Conservation (phyloP, 495 filamentous ascomycete species). For the Podospora pseudoanserina region DNA sequence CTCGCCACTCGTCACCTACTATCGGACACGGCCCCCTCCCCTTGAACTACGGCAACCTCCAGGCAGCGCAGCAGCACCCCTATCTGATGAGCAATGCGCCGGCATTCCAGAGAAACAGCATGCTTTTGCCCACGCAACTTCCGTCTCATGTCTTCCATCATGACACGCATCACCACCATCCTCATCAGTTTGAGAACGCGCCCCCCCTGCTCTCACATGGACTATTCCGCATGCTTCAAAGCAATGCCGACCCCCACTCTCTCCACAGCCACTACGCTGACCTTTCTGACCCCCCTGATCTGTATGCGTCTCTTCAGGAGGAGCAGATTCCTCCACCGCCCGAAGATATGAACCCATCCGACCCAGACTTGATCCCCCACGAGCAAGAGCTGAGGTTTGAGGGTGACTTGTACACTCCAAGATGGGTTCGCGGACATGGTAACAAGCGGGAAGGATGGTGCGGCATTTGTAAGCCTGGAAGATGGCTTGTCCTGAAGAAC, state of each 20-base stretch:
- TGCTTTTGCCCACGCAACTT: slow-evolving; percentile 46
- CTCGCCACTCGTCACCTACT: slow-evolving; percentile 53
- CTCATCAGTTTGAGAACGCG: slow-evolving; percentile 50
- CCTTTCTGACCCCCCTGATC: slow-evolving; percentile 64
- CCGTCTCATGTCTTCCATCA: slow-evolving; percentile 47
- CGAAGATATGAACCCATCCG: slow-evolving; percentile 70
- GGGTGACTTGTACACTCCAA: slow-evolving; percentile 73
- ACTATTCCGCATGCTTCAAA: slow-evolving; percentile 63
- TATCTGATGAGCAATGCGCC: slow-evolving; percentile 48
- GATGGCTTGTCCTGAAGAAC: slow-evolving; percentile 80
- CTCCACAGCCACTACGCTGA: slow-evolving; percentile 61
- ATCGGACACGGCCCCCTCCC: slow-evolving; percentile 50
- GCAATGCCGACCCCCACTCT: slow-evolving; percentile 61
- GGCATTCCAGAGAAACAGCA: slow-evolving; percentile 43
- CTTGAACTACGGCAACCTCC: slow-evolving; percentile 51
- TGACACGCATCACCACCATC: slow-evolving; percentile 38
- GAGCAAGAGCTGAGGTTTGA: slow-evolving; percentile 76
- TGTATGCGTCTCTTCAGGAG: slow-evolving; percentile 66
- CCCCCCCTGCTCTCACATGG: slow-evolving; percentile 60
- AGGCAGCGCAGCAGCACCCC: slow-evolving; percentile 51
- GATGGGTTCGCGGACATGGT: slow-evolving; percentile 73
- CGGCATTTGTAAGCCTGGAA: slow-evolving; percentile 75
- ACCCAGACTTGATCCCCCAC: slow-evolving; percentile 65
- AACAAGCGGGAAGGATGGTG: slow-evolving; percentile 85
- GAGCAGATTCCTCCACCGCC: slow-evolving; percentile 64